Base-by-base conservation (phyloP, 164 flowering plant species). In the Litsea cubeba region DNA sequence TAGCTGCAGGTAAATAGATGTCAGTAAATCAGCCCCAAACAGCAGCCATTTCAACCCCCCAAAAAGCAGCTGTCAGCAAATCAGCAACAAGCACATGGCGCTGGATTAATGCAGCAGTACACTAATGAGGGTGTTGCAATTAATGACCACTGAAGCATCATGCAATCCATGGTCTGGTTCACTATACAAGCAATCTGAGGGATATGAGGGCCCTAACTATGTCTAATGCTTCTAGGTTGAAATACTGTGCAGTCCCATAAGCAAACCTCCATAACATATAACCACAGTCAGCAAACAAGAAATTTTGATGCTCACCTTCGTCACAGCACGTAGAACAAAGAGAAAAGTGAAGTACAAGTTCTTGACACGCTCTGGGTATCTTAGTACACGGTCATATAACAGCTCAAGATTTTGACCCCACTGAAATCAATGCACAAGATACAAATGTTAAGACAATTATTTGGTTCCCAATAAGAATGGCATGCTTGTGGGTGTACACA, bases 321-420 rank as follows among this genome's bases (percentile, higher is more conserved):
- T 93, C 70, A 86, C 97, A 73, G 99, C 99, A 77, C 98, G 87
- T 20, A 95, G 98, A 77, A 95, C 97, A 83, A 95, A 95, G 69
- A 95, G 92, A 80, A 75, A 92, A 68, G 98, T 94, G 87, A 94
- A 96, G 80, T 94, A 94, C 90, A 92, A 83, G 82, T 92, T 94
- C 76, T 86, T 78, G 54, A 93, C 97, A 73, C 95, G 97, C 54
- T 96, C 97, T 65, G 97, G 97, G 71, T 92, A 85, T 79, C 80
- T 84, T 76, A 96, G 76, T 57, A 96, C 97, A 22, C 97, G 91
- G 77, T 94, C 95, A 83, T 90, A 79, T 89, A 94, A 71, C 82
- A 96, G 63, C 14, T 85, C 83, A 15, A 84, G 83, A 81, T 94
- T 96, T 76, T 81, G 86, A 71, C 97, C 98, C 98, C 99, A 94